Conservation (phyloP, 192 early-diverging fungal genomes). For the Diversispora eburnea region DNA sequence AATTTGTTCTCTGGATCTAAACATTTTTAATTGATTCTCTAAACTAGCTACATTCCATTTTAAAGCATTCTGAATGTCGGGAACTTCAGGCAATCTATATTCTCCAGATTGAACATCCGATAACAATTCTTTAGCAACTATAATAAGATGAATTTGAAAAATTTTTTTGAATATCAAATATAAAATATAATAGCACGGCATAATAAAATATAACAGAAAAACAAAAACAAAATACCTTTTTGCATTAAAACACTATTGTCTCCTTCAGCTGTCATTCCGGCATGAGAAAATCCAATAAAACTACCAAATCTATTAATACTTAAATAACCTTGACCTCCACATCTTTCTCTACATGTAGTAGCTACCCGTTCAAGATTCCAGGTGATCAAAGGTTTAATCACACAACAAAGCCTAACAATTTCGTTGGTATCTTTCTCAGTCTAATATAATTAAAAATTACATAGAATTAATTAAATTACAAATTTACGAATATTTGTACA, state of each 20-base stretch:
- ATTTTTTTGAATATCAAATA: not conserved
- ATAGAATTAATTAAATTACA: conserved; percentile 26
- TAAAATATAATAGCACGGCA: not conserved
- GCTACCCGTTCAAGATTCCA: conserved; percentile 72
- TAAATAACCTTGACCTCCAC: conserved; percentile 74
- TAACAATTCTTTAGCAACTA: conserved; percentile 67
- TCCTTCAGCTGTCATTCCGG: conserved; percentile 78
- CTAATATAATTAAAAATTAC: conserved; percentile 15
- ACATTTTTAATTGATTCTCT: conserved; percentile 45
- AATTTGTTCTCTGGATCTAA: conserved; percentile 44
- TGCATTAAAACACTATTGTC: conserved; percentile 75
- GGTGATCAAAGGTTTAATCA: conserved; percentile 71
- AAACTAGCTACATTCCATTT: conserved; percentile 50
- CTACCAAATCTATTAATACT: conserved; percentile 60
- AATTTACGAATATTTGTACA: conserved; percentile 15
- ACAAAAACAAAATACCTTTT: conserved; percentile 41
- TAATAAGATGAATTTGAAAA: not conserved
- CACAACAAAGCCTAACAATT: conserved; percentile 68
- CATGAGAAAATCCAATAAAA: conserved; percentile 69
- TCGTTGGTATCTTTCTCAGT: conserved; percentile 50
- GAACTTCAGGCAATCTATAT: conserved; percentile 40
- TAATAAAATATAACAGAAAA: not conserved
- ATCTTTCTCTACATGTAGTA: conserved; percentile 67
- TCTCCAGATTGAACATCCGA: conserved; percentile 47
- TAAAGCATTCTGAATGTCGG: conserved; percentile 36